Percentiles rank a stretch among this genome's conserved stretches.
These are phyloP conservation scores for Malassezia dermatis DNA, from an alignment of 1,284 basidiomycete genomes.

Conservation along the genomic window DNA sequence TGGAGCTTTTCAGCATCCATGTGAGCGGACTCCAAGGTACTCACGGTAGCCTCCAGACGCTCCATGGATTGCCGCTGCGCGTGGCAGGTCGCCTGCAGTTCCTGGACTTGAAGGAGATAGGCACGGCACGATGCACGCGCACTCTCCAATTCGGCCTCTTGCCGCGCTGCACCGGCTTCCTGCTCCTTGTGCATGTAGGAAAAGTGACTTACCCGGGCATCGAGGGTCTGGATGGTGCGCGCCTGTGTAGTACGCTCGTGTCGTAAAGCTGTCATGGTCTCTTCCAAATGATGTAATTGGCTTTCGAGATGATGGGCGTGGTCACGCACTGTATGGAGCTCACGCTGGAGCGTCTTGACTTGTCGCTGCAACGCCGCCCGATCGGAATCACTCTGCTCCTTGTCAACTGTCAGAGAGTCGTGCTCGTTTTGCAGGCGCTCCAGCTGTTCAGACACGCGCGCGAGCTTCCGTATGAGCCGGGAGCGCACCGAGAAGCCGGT, in stretches of 20 bases:
- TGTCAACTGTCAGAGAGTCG: conserved; percentile 4
- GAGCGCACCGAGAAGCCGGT: neutral
- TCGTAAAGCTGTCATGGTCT: neutral
- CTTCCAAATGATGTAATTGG: conserved; percentile 1
- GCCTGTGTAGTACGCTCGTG: neutral
- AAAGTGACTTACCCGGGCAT: neutral
- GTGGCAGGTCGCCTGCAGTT: conserved; percentile 1
- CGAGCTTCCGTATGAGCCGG: conserved; percentile 8
- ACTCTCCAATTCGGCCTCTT: neutral
- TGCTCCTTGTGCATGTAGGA: neutral
- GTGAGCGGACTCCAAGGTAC: conserved; percentile 1
- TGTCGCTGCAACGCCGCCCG: conserved; percentile 1
- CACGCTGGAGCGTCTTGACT: neutral
- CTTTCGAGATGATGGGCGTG: neutral
- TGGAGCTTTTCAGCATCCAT: conserved; percentile 6
- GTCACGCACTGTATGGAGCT: neutral
- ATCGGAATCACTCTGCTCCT: conserved; percentile 43
- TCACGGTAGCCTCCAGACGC: conserved; percentile 3
- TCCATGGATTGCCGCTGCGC: conserved; percentile 12
- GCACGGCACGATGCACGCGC: neutral
- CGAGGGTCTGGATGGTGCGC: neutral
- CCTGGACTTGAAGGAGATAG: neutral
- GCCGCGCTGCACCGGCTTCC: neutral
- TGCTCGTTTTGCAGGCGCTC: conserved; percentile 12
- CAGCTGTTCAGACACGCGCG: conserved; percentile 1